phyloP scores from a whole-genome alignment of 371 early-diverging fungal species.

The Thermomucor indicae-seudaticae region DNA sequence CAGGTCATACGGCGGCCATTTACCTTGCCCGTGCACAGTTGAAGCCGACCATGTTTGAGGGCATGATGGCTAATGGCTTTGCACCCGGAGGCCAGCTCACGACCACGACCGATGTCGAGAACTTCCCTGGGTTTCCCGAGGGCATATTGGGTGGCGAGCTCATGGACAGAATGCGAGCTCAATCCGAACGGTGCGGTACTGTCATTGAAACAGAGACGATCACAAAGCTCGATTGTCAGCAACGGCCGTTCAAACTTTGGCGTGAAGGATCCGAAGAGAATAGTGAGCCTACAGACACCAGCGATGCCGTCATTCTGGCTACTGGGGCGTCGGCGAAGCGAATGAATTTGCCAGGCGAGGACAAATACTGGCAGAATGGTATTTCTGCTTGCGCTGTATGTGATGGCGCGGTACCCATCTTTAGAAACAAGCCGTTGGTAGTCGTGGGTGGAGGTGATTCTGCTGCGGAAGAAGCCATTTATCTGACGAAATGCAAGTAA shows the following conservation, averaged over 20 bases:
- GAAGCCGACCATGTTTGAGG: slow-evolving; percentile 93
- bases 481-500: slow-evolving; percentile 78
- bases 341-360: slow-evolving; percentile 65
- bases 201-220: slow-evolving; percentile 89
- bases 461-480: slow-evolving; percentile 98
- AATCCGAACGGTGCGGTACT: slow-evolving; percentile 81
- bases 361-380: slow-evolving; percentile 67
- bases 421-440: slow-evolving; percentile 88
- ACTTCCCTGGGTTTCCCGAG: slow-evolving; percentile 85
- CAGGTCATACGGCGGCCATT: slow-evolving; percentile 92
- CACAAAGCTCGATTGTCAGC: slow-evolving; percentile 73
- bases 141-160: slow-evolving; percentile 80
- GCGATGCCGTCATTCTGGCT: slow-evolving; percentile 91
- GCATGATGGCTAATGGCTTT: slow-evolving; percentile 91
- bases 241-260: slow-evolving; percentile 90
- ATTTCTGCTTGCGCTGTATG: slow-evolving; percentile 99
- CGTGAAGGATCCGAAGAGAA: slow-evolving; percentile 74
- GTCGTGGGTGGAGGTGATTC: slow-evolving; percentile 99
- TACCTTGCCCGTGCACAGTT: slow-evolving; percentile 93
- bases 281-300: slow-evolving; percentile 63
- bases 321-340: slow-evolving; percentile 99
- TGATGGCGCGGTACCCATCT: slow-evolving; percentile 98
- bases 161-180: slow-evolving; percentile 80
- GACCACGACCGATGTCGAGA: slow-evolving; percentile 90
- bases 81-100: slow-evolving; percentile 91